phyloP scores from a whole-genome alignment of 306 rosid species.

The Sechiopsis laciniata region DNA sequence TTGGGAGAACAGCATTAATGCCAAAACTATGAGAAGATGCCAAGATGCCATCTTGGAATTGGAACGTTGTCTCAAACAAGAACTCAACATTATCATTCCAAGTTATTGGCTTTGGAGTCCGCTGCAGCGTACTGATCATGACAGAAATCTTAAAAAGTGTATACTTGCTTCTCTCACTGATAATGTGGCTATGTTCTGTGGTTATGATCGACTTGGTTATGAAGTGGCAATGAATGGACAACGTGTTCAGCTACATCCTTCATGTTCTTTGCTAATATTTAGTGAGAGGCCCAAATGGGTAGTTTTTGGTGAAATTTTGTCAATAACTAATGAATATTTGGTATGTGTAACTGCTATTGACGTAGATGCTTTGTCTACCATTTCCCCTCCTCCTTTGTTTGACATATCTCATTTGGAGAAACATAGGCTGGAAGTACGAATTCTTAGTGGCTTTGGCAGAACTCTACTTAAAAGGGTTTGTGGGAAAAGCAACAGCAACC shows the following conservation, averaged over 20 bases:
- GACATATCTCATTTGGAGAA: conserved; percentile 49
- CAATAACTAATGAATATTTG: conserved; percentile 59
- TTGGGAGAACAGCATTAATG: conserved; percentile 93
- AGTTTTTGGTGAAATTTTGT: conserved; percentile 74
- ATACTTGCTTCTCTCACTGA: conserved; percentile 80
- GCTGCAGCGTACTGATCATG: conserved; percentile 37
- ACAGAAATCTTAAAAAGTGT: conserved; percentile 47
- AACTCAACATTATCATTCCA: conserved; percentile 46
- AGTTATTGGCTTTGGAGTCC: conserved; percentile 76
- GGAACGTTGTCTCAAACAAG: conserved; percentile 66
- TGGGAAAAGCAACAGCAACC: conserved; percentile 59
- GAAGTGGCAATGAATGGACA: conserved; percentile 75
- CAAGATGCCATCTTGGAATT: conserved; percentile 64
- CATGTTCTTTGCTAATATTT: conserved; percentile 75
- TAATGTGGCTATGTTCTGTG: conserved; percentile 88
- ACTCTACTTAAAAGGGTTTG: conserved; percentile 70
- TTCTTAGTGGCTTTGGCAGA: conserved; percentile 59
- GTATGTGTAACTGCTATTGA: conserved; percentile 72
- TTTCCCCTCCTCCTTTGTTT: conserved; percentile 62
- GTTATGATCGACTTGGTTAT: conserved; percentile 72
- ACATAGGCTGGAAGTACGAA: conserved; percentile 46
- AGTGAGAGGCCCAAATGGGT: conserved; percentile 89
- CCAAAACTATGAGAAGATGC: conserved; percentile 87
- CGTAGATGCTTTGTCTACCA: conserved; percentile 37
- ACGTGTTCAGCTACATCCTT: conserved; percentile 78